phyloP scores from a whole-genome alignment of 176 grass and related monocot genomes.

The Zoysia japonica region DNA sequence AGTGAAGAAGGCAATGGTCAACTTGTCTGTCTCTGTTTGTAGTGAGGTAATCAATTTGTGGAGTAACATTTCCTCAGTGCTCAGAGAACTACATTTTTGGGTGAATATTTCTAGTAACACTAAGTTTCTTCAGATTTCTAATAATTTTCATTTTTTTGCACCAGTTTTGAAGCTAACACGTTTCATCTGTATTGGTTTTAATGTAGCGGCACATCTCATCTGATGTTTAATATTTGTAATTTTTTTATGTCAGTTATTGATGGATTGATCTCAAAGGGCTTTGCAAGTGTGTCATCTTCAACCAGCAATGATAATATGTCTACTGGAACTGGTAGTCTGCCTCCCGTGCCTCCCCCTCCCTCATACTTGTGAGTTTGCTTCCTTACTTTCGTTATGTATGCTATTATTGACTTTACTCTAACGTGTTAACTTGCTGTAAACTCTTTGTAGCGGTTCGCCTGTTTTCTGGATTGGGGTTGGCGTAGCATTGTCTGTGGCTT shows the following conservation, averaged over 20 bases:
- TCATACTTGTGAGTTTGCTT: conserved; percentile 56
- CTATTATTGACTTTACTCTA: neutral
- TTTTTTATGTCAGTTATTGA: conserved; percentile 34
- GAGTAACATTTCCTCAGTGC: neutral
- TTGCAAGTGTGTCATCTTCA: conserved; percentile 77
- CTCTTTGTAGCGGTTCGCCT: conserved; percentile 75
- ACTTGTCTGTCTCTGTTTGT: neutral
- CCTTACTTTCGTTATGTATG: neutral
- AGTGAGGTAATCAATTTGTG: neutral
- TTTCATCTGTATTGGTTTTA: neutral
- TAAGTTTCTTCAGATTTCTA: conserved; percentile 9
- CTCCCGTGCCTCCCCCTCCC: conserved; percentile 46
- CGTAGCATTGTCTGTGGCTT: conserved; percentile 77
- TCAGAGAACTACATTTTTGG: neutral
- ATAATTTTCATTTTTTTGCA: neutral
- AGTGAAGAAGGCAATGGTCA: neutral
- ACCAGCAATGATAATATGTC: conserved; percentile 45
- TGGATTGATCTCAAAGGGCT: conserved; percentile 53
- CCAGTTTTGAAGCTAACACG: conserved; percentile 34
- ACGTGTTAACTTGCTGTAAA: conserved; percentile 5
- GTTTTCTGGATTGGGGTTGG: conserved; percentile 98
- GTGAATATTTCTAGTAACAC: neutral
- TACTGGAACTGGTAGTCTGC: conserved; percentile 54
- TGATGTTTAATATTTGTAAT: neutral
- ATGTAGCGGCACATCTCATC: neutral